These are phyloP conservation scores for Xylaria sp. DNA, from an alignment of 2,329 filamentous ascomycete species.

Conservation along the genomic window DNA sequence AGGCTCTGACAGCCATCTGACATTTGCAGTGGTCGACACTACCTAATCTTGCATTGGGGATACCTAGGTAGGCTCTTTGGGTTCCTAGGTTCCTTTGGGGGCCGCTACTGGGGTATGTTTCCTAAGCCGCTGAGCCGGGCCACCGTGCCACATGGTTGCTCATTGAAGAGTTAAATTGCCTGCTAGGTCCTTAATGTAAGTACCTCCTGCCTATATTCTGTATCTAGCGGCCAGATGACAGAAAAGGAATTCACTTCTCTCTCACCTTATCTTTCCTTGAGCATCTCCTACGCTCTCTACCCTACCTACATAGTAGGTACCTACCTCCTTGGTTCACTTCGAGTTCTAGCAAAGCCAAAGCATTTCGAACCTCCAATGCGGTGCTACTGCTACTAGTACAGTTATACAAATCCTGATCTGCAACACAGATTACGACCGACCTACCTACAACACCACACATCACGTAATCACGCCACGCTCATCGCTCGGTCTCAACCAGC, in stretches of 20 bases:
- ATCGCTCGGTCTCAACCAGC: conserved; percentile 1
- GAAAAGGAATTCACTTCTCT: neutral
- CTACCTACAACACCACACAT: conserved; percentile 16
- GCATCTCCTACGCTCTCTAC: no score
- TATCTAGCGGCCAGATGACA: no score
- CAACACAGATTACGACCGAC: neutral
- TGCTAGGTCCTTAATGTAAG: neutral
- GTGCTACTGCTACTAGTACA: neutral
- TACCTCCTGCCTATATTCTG: neutral
- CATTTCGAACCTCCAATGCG: neutral
- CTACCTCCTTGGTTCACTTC: no score
- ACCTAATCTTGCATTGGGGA: neutral
- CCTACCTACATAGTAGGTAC: no score
- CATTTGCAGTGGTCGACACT: neutral
- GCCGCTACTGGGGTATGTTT: neutral
- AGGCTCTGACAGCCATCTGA: conserved; percentile 1
- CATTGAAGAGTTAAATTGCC: neutral
- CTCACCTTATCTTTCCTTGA: neutral
- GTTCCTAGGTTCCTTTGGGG: neutral
- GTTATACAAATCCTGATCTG: neutral
- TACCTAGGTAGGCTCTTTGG: no score
- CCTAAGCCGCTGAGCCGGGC: conserved; percentile 1
- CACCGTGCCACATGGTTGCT: conserved; percentile 1
- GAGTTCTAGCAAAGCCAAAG: neutral
- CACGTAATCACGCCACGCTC: conserved; percentile 20